These are phyloP conservation scores for Colletotrichum simmondsii DNA, from an alignment of 2,329 filamentous ascomycete genomes.

Conservation along the genomic window DNA sequence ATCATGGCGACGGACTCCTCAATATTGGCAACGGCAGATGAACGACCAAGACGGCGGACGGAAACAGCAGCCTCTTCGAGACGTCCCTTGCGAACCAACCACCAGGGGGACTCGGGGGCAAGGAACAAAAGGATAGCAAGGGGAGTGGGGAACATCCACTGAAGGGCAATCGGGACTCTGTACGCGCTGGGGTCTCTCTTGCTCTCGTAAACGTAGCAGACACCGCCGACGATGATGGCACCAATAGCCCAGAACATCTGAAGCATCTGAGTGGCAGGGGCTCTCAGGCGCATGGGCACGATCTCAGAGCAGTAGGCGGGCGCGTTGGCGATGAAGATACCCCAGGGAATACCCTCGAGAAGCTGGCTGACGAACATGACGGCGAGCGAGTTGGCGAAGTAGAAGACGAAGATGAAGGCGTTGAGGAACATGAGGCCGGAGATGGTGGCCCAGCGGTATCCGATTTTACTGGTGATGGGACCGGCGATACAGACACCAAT, in stretches of 20 bases:
- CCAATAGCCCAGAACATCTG: constrained; percentile 76
- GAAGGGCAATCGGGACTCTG: constrained; percentile 64
- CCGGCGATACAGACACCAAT: constrained; percentile 70
- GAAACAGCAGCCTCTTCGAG: constrained; percentile 55
- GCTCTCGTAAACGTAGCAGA: constrained; percentile 64
- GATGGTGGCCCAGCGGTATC: constrained; percentile 71
- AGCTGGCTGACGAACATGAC: constrained; percentile 65
- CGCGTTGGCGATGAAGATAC: constrained; percentile 73
- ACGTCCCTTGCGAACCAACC: constrained; percentile 64
- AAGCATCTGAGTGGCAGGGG: constrained; percentile 69
- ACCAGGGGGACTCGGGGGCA: constrained; percentile 65
- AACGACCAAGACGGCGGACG: constrained; percentile 57
- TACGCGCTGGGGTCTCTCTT: constrained; percentile 37
- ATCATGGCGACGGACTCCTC: constrained; percentile 38
- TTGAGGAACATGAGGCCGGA: constrained; percentile 66
- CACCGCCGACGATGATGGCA: constrained; percentile 67
- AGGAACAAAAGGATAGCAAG: constrained; percentile 61
- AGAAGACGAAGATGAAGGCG: constrained; percentile 65
- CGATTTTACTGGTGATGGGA: constrained; percentile 67
- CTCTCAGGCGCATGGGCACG: constrained; percentile 67
- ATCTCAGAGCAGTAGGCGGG: constrained; percentile 73
- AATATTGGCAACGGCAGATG: constrained; percentile 32
- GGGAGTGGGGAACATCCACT: constrained; percentile 69
- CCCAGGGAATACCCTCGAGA: constrained; percentile 73
- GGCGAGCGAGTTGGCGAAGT: constrained; percentile 53